Conservation (phyloP, 495 filamentous ascomycete genomes). For the Penicillium roqueforti region DNA sequence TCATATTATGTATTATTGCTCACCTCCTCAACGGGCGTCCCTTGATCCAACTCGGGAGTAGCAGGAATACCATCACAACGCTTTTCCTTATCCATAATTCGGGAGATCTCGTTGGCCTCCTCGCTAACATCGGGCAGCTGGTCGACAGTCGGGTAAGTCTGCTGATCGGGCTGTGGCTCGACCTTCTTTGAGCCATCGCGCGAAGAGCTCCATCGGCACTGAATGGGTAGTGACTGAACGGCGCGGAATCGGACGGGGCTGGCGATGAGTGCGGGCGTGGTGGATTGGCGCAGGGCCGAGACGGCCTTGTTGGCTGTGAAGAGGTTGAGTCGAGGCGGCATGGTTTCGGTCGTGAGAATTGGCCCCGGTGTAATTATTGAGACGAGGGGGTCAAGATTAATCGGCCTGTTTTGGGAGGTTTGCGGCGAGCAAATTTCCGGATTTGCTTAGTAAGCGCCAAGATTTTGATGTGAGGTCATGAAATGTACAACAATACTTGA, state of each 20-base stretch:
- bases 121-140: slow-evolving; percentile 59
- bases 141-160: slow-evolving; percentile 50
- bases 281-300: slow-evolving; percentile 30
- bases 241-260: slow-evolving; percentile 23
- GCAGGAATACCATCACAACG: slow-evolving; percentile 43
- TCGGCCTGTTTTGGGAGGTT: slow-evolving; percentile 13
- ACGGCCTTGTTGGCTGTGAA: slow-evolving; percentile 37
- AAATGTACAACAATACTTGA: not conserved
- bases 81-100: slow-evolving; percentile 45
- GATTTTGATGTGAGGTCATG: slow-evolving; percentile 7
- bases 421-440: slow-evolving; percentile 18
- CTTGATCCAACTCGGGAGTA: slow-evolving; percentile 60
- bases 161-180: slow-evolving; percentile 33
- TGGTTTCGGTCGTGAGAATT: slow-evolving; percentile 16
- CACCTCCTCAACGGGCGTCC: slow-evolving; percentile 63
- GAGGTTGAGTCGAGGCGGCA: slow-evolving; percentile 39
- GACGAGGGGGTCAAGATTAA: slow-evolving; percentile 10
- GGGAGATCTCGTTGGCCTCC: slow-evolving; percentile 56
- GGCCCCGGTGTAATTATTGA: slow-evolving; percentile 5
- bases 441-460: slow-evolving; percentile 18
- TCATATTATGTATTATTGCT: slow-evolving; percentile 11
- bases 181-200: slow-evolving; percentile 37
- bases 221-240: slow-evolving; percentile 18
- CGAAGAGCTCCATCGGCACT: slow-evolving; percentile 41
- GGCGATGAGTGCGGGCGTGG: slow-evolving; percentile 22